These are phyloP conservation scores for Neobulgaria alba DNA, from an alignment of 2,329 filamentous ascomycete species.

Conservation along the genomic window DNA sequence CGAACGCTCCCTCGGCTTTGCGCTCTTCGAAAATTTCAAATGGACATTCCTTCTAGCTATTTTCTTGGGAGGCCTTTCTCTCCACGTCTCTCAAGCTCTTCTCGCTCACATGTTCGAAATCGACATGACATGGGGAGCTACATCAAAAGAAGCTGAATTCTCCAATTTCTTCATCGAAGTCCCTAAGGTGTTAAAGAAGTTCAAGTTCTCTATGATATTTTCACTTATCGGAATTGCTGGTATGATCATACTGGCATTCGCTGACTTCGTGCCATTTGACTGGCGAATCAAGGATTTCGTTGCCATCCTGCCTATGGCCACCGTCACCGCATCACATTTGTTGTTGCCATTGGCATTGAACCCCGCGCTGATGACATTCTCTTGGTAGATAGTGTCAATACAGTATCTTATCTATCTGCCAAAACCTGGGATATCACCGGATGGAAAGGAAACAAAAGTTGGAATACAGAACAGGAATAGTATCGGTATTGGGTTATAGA, in stretches of 20 bases:
- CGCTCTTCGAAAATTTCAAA: slow-evolving; percentile 58
- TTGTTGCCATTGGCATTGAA: slow-evolving; percentile 66
- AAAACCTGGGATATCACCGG: no score
- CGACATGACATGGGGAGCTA: slow-evolving; percentile 80
- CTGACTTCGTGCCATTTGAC: slow-evolving; percentile 53
- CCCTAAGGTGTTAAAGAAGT: slow-evolving; percentile 67
- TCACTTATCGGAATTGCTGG: slow-evolving; percentile 46
- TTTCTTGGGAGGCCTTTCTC: slow-evolving; percentile 72
- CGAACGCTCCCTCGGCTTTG: slow-evolving; percentile 49
- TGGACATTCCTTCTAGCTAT: slow-evolving; percentile 68
- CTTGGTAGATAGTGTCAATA: no score
- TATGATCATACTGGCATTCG: slow-evolving; percentile 51
- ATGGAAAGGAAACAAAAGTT: no score
- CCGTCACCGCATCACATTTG: slow-evolving; percentile 60
- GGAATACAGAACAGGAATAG: no score
- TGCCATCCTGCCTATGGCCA: slow-evolving; percentile 68
- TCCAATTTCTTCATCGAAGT: slow-evolving; percentile 82
- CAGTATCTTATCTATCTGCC: no score
- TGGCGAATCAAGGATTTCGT: slow-evolving; percentile 65
- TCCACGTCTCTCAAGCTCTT: slow-evolving; percentile 74
- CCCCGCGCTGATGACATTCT: slow-evolving; percentile 73
- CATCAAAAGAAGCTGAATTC: slow-evolving; percentile 72
- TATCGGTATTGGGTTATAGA: no score
- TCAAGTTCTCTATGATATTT: slow-evolving; percentile 42
- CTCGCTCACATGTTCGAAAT: slow-evolving; percentile 78